Evolutionary conservation across 225 moss, liverwort and hornwort genomes (phyloP).

Genomic region (Bryoerythrophyllum caledonicum): DNA sequence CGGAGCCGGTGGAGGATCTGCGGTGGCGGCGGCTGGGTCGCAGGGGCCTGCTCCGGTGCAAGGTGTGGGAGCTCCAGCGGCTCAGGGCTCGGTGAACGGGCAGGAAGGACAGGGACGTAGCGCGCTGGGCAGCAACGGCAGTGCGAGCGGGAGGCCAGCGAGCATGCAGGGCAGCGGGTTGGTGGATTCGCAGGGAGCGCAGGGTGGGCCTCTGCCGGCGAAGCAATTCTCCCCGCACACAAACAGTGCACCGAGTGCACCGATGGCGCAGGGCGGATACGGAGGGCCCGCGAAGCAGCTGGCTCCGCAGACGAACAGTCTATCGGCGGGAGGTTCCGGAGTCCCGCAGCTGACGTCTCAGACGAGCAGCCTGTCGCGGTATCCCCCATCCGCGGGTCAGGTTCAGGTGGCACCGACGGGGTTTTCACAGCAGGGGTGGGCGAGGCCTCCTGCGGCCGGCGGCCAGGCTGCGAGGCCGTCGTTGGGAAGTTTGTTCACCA

Average conservation of each 20-base stretch:
- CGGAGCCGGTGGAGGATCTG: constrained; percentile 29
- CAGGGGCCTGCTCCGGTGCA: constrained; percentile 19
- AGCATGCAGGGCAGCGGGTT: constrained; percentile 28
- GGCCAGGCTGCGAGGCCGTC: constrained; percentile 37
- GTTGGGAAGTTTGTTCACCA: constrained; percentile 56
- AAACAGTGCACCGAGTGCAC: constrained; percentile 49
- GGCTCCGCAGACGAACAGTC: constrained; percentile 51
- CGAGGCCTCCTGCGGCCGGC: constrained; percentile 42
- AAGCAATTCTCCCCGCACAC: constrained; percentile 55
- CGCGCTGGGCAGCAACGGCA: constrained; percentile 39
- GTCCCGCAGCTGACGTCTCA: constrained; percentile 50
- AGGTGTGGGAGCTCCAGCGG: constrained; percentile 13
- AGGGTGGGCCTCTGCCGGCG: too few relatives aligned
- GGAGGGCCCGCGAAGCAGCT: constrained; percentile 50
- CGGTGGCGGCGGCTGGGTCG: constrained; percentile 11
- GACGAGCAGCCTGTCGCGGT: constrained; percentile 54
- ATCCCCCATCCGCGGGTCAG: constrained; percentile 62
- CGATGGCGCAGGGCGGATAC: constrained; percentile 40
- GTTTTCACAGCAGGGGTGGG: constrained; percentile 48
- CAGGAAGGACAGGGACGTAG: constrained; percentile 25
- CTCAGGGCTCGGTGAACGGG: constrained; percentile 27
- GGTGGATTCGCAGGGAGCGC: constrained; percentile 29
- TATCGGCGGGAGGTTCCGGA: constrained; percentile 48
- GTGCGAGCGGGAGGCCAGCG: constrained; percentile 20
- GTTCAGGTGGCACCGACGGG: constrained; percentile 59